phyloP scores from a whole-genome alignment of 345 rosid species.

The Euphorbia lathyris region DNA sequence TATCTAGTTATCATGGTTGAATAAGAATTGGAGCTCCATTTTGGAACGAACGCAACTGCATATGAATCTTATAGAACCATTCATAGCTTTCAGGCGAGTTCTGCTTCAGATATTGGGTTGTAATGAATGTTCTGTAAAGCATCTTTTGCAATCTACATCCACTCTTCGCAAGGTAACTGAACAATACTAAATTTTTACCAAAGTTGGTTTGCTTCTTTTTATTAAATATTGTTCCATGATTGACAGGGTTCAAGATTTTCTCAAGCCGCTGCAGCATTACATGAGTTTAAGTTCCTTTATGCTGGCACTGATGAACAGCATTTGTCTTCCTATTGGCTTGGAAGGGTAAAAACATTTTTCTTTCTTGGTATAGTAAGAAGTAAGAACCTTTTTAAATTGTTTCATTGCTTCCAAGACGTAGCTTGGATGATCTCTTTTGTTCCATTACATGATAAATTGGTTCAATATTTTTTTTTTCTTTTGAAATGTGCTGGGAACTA shows the following conservation, averaged over 20 bases:
- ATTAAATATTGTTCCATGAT: conserved; percentile 21
- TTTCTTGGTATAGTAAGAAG: not conserved
- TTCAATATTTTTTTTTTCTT: not conserved
- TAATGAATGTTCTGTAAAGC: conserved; percentile 49
- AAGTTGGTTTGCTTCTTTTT: not conserved
- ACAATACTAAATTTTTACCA: not conserved
- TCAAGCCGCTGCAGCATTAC: conserved; percentile 82
- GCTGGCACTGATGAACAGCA: conserved; percentile 40
- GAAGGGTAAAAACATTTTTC: conserved; percentile 59
- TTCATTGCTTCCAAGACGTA: not conserved
- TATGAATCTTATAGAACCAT: conserved; percentile 91
- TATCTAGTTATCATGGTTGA: conserved; percentile 68
- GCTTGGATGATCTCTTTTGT: not conserved
- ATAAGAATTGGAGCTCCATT: conserved; percentile 69
- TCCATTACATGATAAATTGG: no score
- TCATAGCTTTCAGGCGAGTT: conserved; percentile 81
- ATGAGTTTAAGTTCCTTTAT: conserved; percentile 74
- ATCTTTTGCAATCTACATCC: conserved; percentile 90
- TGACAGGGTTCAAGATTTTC: conserved; percentile 80
- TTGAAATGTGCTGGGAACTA: not conserved
- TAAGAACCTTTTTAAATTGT: not conserved
- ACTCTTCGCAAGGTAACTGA: conserved; percentile 81
- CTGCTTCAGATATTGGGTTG: conserved; percentile 79
- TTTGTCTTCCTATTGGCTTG: conserved; percentile 66
- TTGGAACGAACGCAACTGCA: conserved; percentile 69